A percentile compares a stretch with the other conserved stretches of the same genome.
phyloP scores from a whole-genome alignment of 2,329 filamentous ascomycete genomes.

The Neocucurbitaria cava region DNA sequence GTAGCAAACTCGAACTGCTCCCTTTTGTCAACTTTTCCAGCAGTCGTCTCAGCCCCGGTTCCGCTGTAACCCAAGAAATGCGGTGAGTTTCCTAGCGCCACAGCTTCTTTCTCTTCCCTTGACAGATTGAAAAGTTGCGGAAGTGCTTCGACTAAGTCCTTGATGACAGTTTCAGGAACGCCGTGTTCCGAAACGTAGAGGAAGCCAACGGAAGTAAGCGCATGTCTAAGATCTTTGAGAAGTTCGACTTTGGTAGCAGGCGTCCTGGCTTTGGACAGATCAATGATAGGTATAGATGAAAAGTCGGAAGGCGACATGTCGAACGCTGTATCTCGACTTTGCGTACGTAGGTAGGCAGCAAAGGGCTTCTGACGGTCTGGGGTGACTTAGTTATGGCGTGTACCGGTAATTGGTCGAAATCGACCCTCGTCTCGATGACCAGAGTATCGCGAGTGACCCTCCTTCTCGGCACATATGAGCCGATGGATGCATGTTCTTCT shows the following conservation, averaged over 20 bases:
- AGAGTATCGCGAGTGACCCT: background rate
- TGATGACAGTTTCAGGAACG: slow-evolving; percentile 1
- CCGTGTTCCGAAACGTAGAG: slow-evolving; percentile 11
- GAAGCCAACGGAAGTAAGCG: slow-evolving; percentile 27
- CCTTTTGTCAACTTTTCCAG: slow-evolving; percentile 58
- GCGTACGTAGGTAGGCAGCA: background rate
- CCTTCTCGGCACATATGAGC: background rate
- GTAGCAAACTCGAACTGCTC: slow-evolving; percentile 69
- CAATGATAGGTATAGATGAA: slow-evolving; percentile 54
- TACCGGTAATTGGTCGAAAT: background rate
- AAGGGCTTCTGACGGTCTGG: background rate
- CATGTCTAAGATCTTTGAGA: slow-evolving; percentile 54
- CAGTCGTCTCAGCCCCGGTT: slow-evolving; percentile 63
- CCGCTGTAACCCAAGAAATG: slow-evolving; percentile 68
- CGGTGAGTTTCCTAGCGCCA: slow-evolving; percentile 55
- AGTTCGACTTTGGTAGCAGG: slow-evolving; percentile 44
- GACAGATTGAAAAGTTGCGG: slow-evolving; percentile 54
- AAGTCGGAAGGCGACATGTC: slow-evolving; percentile 10
- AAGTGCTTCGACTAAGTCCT: slow-evolving; percentile 34
- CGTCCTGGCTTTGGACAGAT: slow-evolving; percentile 54
- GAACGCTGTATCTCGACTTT: background rate
- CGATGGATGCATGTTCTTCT: background rate
- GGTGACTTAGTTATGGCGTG: background rate
- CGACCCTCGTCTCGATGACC: background rate
- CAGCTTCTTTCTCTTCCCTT: slow-evolving; percentile 5